Evolutionary conservation across 2,329 filamentous ascomycete species (phyloP).

Genomic region (Dactylellina leptospora): DNA sequence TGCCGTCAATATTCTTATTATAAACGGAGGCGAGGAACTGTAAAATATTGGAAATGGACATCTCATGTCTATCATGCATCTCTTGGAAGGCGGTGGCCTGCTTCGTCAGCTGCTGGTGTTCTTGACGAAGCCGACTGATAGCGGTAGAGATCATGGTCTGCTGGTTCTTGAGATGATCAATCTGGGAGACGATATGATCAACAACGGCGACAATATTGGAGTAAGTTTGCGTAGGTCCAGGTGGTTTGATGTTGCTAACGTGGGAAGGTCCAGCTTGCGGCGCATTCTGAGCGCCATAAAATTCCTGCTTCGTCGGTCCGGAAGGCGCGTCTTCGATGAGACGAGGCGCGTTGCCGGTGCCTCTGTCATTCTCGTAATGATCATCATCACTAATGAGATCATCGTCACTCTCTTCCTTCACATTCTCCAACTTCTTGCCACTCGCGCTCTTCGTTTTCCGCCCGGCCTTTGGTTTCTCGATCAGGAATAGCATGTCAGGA

Average conservation of each 20-base stretch:
- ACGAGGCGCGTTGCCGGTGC: slow-evolving; percentile 58
- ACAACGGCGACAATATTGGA: slow-evolving; percentile 58
- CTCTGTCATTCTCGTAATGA: slow-evolving; percentile 58
- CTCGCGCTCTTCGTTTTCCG: slow-evolving; percentile 61
- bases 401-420: slow-evolving; percentile 69
- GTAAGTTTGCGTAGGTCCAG: slow-evolving; percentile 63
- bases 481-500: slow-evolving; percentile 76
- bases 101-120: slow-evolving; percentile 86
- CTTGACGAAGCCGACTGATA: slow-evolving; percentile 79
- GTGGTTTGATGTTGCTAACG: slow-evolving; percentile 60
- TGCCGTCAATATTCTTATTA: slow-evolving; percentile 85
- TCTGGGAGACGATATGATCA: slow-evolving; percentile 64
- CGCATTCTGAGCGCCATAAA: slow-evolving; percentile 15
- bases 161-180: slow-evolving; percentile 82
- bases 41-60: slow-evolving; percentile 97
- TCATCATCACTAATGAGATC: slow-evolving; percentile 57
- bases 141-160: slow-evolving; percentile 85
- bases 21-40: slow-evolving; percentile 97
- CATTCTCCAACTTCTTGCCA: slow-evolving; percentile 75
- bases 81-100: slow-evolving; percentile 89
- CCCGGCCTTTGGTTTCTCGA: slow-evolving; percentile 70
- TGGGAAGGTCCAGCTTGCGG: slow-evolving; percentile 52
- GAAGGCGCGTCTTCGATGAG: slow-evolving; percentile 42
- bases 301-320: slow-evolving; percentile 31
- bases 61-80: slow-evolving; percentile 94